phyloP scores from a whole-genome alignment of 768 basidiomycete species.

The Rossbeevera mucosa region DNA sequence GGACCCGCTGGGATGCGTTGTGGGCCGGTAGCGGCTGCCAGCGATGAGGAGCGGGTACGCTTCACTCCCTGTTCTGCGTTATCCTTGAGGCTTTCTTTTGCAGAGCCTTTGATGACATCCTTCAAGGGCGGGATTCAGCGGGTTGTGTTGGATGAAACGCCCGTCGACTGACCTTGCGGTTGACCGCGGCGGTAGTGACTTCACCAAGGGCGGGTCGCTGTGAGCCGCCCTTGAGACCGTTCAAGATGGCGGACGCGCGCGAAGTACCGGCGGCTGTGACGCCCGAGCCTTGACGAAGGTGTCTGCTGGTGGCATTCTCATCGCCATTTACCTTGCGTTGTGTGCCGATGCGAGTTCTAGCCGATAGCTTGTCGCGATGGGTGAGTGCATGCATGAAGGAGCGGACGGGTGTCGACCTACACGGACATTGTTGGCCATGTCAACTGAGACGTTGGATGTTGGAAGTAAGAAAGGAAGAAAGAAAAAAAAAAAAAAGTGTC shows the following conservation, averaged over 20 bases:
- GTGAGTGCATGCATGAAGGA: conserved; percentile 2
- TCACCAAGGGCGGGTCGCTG: conserved; percentile 76
- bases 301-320: conserved; percentile 71
- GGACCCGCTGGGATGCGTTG: conserved; percentile 71
- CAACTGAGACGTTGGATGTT: conserved; percentile 24
- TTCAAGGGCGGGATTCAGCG: conserved; percentile 5
- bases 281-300: conserved; percentile 59
- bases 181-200: conserved; percentile 62
- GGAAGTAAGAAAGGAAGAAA: too few species aligned
- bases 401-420: conserved; percentile 35
- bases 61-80: conserved; percentile 46
- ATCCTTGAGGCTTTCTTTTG: conserved; percentile 59
- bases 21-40: conserved; percentile 53
- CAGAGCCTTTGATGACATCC: conserved; percentile 43
- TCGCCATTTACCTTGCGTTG: conserved; percentile 68
- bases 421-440: conserved; percentile 59
- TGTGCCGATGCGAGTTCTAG: conserved; percentile 58
- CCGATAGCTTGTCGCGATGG: conserved; percentile 47
- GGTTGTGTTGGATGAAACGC: background rate
- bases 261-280: conserved; percentile 42
- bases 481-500: conserved; percentile 29
- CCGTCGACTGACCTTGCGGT: conserved; percentile 57
- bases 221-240: conserved; percentile 47
- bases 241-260: conserved; percentile 43
- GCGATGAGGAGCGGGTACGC: conserved; percentile 62